Evolutionary conservation across 345 rosid genomes (phyloP).

Genomic region (Litchi chinensis): DNA sequence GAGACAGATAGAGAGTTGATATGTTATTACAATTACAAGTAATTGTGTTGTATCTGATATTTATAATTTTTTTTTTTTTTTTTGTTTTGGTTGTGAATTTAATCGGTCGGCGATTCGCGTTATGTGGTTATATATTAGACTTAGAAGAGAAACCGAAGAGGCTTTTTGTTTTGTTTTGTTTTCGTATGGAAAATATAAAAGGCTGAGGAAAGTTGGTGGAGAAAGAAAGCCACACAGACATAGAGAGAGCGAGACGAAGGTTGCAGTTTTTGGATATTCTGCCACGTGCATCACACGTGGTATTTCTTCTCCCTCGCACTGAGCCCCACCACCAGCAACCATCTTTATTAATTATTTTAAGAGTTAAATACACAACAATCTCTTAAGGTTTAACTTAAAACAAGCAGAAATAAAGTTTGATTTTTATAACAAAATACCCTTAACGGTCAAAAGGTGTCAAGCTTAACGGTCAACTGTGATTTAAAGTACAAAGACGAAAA

Average conservation of each 20-base stretch:
- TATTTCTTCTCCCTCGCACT: not conserved
- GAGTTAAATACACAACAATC: no score
- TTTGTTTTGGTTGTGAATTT: not conserved
- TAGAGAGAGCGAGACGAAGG: not conserved
- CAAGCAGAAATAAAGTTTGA: no score
- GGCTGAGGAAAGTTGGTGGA: not conserved
- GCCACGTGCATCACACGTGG: slow-evolving; percentile 20
- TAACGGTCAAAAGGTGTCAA: no score
- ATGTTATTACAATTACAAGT: not conserved
- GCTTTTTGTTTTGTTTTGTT: not conserved
- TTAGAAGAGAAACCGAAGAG: not conserved
- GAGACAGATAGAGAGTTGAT: not conserved
- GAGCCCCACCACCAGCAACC: not conserved
- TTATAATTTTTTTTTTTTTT: not conserved
- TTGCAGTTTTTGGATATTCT: slow-evolving; percentile 13
- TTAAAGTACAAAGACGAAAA: no score
- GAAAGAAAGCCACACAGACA: not conserved
- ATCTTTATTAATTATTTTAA: no score
- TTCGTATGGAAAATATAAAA: not conserved
- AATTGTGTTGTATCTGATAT: not conserved
- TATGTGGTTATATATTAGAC: not conserved
- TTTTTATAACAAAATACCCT: no score
- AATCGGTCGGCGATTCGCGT: not conserved
- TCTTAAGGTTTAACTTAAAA: no score
- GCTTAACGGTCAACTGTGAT: no score